These are phyloP conservation scores for Tuber aestivum DNA, from an alignment of 495 filamentous ascomycete species.

Conservation along the genomic window DNA sequence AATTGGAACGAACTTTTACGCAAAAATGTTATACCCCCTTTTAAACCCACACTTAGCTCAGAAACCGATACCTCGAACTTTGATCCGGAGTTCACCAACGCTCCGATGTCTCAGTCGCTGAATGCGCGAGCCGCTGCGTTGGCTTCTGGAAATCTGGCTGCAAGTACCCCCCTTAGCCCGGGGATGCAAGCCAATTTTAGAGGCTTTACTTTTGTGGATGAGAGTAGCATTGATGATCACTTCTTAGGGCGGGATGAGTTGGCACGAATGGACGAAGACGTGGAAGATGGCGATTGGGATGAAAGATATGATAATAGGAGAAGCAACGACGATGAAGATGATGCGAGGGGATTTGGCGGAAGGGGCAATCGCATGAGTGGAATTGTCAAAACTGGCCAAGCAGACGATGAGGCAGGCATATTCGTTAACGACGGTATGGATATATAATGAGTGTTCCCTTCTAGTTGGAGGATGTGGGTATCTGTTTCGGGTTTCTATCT, in stretches of 20 bases:
- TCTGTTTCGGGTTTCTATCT: constrained; percentile 8
- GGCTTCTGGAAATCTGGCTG: constrained; percentile 66
- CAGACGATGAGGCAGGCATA: constrained; percentile 40
- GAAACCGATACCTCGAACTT: constrained; percentile 97
- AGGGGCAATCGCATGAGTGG: constrained; percentile 40
- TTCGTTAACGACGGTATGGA: constrained; percentile 42
- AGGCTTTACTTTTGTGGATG: constrained; percentile 96
- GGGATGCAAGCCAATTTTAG: constrained; percentile 97
- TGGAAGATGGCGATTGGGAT: constrained; percentile 53
- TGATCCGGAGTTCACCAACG: constrained; percentile 96
- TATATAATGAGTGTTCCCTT: constrained; percentile 25
- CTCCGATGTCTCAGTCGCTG: constrained; percentile 71
- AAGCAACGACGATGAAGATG: constrained; percentile 12
- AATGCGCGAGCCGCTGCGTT: constrained; percentile 82
- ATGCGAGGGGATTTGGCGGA: constrained; percentile 17
- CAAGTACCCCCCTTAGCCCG: constrained; percentile 83
- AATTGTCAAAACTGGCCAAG: constrained; percentile 27
- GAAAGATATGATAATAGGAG: constrained; percentile 41
- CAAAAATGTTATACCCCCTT: constrained; percentile 92
- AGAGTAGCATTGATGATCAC: constrained; percentile 89
- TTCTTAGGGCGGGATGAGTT: constrained; percentile 57
- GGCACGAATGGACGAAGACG: constrained; percentile 70
- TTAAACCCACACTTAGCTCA: constrained; percentile 93
- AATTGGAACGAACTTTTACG: constrained; percentile 81
- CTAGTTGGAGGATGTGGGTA: constrained; percentile 3